Percentiles rank a stretch among this genome's conserved stretches.
Conservation (phyloP, 768 basidiomycete species). For the Pleurotus cornucopiae region DNA sequence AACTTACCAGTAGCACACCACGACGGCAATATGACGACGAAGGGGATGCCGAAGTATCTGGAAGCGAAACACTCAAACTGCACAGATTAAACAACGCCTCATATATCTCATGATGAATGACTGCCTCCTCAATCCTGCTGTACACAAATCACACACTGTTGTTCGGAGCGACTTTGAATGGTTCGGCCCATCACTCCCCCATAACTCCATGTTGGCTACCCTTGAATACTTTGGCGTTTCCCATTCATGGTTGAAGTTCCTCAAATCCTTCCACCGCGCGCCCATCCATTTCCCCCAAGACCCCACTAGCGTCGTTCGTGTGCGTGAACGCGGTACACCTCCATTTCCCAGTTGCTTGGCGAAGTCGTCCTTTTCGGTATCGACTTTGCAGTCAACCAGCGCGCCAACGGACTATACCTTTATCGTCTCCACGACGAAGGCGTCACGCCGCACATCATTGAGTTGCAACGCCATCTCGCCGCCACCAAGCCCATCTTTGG, state of each 20-base stretch:
- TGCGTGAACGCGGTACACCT: constrained; percentile 39
- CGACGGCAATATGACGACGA: constrained; percentile 15
- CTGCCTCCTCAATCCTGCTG: constrained; percentile 30
- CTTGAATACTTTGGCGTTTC: constrained; percentile 36
- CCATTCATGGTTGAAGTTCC: constrained; percentile 27
- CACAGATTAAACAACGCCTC: constrained; percentile 32
- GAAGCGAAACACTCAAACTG: constrained; percentile 12
- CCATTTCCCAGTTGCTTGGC: constrained; percentile 35
- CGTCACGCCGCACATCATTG: constrained; percentile 30
- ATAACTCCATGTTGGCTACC: constrained; percentile 33
- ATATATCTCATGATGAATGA: constrained; percentile 38
- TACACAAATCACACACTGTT: constrained; percentile 30
- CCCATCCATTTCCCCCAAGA: constrained; percentile 30
- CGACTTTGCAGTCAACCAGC: constrained; percentile 45
- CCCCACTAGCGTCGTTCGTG: constrained; percentile 19
- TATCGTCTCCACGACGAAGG: constrained; percentile 41
- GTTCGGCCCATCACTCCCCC: constrained; percentile 40
- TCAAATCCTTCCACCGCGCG: constrained; percentile 27
- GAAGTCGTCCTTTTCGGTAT: constrained; percentile 39
- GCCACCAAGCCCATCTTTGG: constrained; percentile 33
- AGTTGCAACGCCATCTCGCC: constrained; percentile 31
- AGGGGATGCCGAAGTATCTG: constrained; percentile 16
- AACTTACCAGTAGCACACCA: constrained; percentile 10
- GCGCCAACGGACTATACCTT: constrained; percentile 35
- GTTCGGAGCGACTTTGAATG: constrained; percentile 40